Evolutionary conservation across 192 early-diverging fungal species (phyloP), one percentile per base, ranked within the genome.

Genomic region (Coemansia sp.): DNA sequence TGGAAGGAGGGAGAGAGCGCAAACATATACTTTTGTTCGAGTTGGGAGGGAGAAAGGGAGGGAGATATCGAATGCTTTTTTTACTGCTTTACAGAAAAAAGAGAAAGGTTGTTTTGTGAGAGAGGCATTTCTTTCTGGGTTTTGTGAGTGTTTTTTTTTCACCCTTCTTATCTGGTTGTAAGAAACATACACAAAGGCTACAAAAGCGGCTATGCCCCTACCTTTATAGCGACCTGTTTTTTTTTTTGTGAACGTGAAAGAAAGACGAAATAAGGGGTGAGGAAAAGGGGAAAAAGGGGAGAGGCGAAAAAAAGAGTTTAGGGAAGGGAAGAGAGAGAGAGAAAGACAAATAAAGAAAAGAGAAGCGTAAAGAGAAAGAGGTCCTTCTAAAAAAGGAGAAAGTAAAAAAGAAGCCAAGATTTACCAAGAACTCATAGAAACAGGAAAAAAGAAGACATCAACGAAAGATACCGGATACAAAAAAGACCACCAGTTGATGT

Each of bases 161-260:
- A 47, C 44, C 44, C 10, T 6, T 33, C 29, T 33, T 57, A 57
- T 57, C 54, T 57, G 16, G 57, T 18, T 34, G 31, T n/a, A 60
- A 27, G 27, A 27, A 27, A 27, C 1, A 24, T 16, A 24, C 57
- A 60, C 57, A 60, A 60, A 60, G 31, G 12, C 57, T 33, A 31
- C 36, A 29, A 29, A 11, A 29, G 29, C 20, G 1, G 59, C 59
- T 0, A 42, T 41, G n/a, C 61, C 18, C 61, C 18, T 63, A 63
- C 61, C 61, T 63, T 51, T 49, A 46, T 41, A 55, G 29, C 47
- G 1, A 27, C 27, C 27, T 27, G 47, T n/a, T n/a, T n/a, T n/a
- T n/a, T n/a, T n/a, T n/a, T 49, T 49, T 49, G 4, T 22, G 44
- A 54, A 34, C 15, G 57, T 51, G 31, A 70, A 70, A 69, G 42